A percentile compares a stretch with the other conserved stretches of the same genome.
Evolutionary conservation across 2,329 filamentous ascomycete genomes (phyloP).

Genomic region (Helminthosporium solani): DNA sequence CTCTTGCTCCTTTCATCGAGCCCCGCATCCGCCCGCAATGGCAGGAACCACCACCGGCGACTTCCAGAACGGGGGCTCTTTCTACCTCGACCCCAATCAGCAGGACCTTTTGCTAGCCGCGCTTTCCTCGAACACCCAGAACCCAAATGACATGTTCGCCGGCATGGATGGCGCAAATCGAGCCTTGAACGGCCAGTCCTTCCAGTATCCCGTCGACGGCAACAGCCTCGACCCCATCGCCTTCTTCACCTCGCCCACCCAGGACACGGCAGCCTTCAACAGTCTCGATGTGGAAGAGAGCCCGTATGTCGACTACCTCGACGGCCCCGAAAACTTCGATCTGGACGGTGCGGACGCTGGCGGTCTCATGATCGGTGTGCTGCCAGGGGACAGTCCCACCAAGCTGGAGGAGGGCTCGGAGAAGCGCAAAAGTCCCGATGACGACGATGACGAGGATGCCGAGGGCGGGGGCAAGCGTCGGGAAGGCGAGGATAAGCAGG

Average conservation of each 20-base stretch:
- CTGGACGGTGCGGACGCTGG: slow-evolving; percentile 64
- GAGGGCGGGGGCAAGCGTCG: slow-evolving; percentile 73
- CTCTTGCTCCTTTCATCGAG: slow-evolving; percentile 6
- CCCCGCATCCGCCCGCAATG: slow-evolving; percentile 33
- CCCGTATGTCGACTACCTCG: slow-evolving; percentile 81
- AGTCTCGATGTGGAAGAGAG: slow-evolving; percentile 63
- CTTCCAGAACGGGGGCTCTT: slow-evolving; percentile 43
- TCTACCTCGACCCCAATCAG: slow-evolving; percentile 49
- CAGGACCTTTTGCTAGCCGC: slow-evolving; percentile 52
- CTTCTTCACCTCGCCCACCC: slow-evolving; percentile 43
- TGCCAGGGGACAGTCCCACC: slow-evolving; percentile 59
- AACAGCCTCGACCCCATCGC: slow-evolving; percentile 33
- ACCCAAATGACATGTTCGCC: slow-evolving; percentile 31
- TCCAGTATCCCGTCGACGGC: slow-evolving; percentile 35
- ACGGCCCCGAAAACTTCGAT: slow-evolving; percentile 72
- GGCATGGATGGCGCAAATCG: slow-evolving; percentile 20
- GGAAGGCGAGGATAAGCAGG: slow-evolving; percentile 78
- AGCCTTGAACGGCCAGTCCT: slow-evolving; percentile 25
- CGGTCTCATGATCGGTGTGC: slow-evolving; percentile 70
- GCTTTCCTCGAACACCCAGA: slow-evolving; percentile 48
- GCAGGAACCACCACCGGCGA: slow-evolving; percentile 39
- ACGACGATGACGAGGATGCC: slow-evolving; percentile 62
- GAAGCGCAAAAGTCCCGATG: slow-evolving; percentile 72
- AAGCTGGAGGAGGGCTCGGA: slow-evolving; percentile 49
- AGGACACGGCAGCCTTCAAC: slow-evolving; percentile 46